A percentile compares a stretch with the other conserved stretches of the same genome.
Conservation (phyloP, 2,329 filamentous ascomycete genomes). For the Penicillium sp. region DNA sequence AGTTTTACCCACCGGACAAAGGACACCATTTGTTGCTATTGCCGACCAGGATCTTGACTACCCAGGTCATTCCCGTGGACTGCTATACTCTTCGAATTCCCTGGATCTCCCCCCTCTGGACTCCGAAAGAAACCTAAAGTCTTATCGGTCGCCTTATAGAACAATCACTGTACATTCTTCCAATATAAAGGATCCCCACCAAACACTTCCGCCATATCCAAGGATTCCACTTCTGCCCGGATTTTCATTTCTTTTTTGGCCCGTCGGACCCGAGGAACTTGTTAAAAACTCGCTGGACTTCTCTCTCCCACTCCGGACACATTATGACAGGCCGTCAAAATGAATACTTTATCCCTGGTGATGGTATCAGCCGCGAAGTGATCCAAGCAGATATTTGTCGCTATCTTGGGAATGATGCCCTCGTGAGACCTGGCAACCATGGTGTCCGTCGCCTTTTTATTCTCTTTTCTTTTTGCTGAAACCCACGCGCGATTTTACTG, state of each 20-base stretch:
- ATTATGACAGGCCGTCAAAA: slow-evolving; percentile 55
- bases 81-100: slow-evolving; percentile 9
- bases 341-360: slow-evolving; percentile 76
- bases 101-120: no score
- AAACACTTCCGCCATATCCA: slow-evolving; percentile 2
- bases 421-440: slow-evolving; percentile 71
- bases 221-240: slow-evolving; percentile 15
- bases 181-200: slow-evolving; percentile 22
- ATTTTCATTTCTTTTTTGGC: slow-evolving; percentile 25
- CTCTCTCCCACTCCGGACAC: slow-evolving; percentile 27
- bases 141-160: slow-evolving; percentile 14
- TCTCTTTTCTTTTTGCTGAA: slow-evolving; percentile 11
- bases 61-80: slow-evolving; percentile 9
- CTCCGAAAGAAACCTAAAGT: no score
- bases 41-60: slow-evolving; percentile 11
- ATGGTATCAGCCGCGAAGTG: slow-evolving; percentile 79
- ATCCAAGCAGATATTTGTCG: slow-evolving; percentile 82
- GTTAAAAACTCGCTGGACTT: slow-evolving; percentile 22
- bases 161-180: slow-evolving; percentile 20
- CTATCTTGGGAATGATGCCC: slow-evolving; percentile 77
- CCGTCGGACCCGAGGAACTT: slow-evolving; percentile 29
- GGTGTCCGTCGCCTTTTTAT: slow-evolving; percentile 55
- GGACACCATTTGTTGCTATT: slow-evolving; percentile 10
- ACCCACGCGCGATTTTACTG: slow-evolving; percentile 24
- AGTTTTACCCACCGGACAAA: slow-evolving; percentile 14